Percentiles rank a stretch among this genome's conserved stretches.
Conservation (phyloP, 1,284 basidiomycete genomes). For the Marasmius oreades region DNA sequence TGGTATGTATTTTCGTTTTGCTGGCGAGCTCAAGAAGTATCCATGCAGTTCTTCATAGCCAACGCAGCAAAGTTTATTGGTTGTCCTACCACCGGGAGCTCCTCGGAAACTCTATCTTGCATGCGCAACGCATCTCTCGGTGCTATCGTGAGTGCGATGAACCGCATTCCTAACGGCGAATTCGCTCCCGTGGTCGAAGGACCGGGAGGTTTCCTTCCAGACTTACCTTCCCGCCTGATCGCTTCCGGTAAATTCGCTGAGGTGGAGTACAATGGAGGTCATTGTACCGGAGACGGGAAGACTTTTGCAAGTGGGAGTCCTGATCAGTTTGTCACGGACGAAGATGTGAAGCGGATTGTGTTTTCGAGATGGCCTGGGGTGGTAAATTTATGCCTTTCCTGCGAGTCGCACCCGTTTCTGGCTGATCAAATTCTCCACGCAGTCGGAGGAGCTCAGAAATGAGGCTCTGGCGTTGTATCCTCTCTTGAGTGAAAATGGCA, state of each 20-base stretch:
- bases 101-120: slow-evolving; percentile 30
- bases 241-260: slow-evolving; percentile 31
- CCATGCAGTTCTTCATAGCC: slow-evolving; percentile 16
- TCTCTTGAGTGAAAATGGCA: slow-evolving; percentile 28
- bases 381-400: slow-evolving; percentile 22
- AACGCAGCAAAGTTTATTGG: slow-evolving; percentile 30
- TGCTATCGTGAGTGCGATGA: slow-evolving; percentile 35
- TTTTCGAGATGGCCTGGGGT: slow-evolving; percentile 37
- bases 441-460: slow-evolving; percentile 37
- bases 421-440: not conserved
- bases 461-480: slow-evolving; percentile 38
- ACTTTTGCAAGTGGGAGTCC: slow-evolving; percentile 39
- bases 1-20: slow-evolving; percentile 21
- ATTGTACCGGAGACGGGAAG: slow-evolving; percentile 41
- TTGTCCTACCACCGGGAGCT: slow-evolving; percentile 26
- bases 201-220: slow-evolving; percentile 34
- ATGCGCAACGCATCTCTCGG: slow-evolving; percentile 40
- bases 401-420: not conserved
- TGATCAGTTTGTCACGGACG: slow-evolving; percentile 34
- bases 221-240: slow-evolving; percentile 39
- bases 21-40: not conserved
- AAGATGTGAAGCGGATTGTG: slow-evolving; percentile 34
- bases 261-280: slow-evolving; percentile 41
- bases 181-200: slow-evolving; percentile 37
- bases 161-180: slow-evolving; percentile 29